phyloP scores from a whole-genome alignment of 2,329 filamentous ascomycete genomes.

The Cladosporium sp. region DNA sequence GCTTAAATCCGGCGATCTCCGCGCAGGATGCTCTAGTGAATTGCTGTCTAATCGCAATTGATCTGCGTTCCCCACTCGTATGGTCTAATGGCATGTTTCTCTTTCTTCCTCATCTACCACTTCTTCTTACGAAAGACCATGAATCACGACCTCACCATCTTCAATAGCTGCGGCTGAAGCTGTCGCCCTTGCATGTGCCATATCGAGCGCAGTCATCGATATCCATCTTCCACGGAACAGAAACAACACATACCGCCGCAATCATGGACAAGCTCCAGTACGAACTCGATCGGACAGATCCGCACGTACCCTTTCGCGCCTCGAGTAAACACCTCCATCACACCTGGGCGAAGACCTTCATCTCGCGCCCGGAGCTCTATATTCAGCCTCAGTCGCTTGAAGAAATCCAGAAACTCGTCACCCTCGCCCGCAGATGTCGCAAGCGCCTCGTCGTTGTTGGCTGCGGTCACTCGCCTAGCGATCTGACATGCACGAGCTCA shows the following conservation, averaged over 20 bases:
- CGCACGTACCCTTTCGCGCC: conserved; percentile 71
- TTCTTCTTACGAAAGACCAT: neutral
- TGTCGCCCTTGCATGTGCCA: conserved; percentile 14
- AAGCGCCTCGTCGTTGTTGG: conserved; percentile 80
- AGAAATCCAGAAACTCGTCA: conserved; percentile 81
- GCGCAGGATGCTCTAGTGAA: neutral
- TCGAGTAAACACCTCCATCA: conserved; percentile 69
- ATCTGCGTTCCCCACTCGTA: conserved; percentile 54
- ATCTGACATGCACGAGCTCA: conserved; percentile 85
- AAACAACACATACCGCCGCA: neutral
- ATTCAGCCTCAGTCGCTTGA: conserved; percentile 73
- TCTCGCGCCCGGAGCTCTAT: conserved; percentile 84
- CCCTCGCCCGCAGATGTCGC: conserved; percentile 73
- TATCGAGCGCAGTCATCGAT: conserved; percentile 6
- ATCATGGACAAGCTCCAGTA: conserved; percentile 36
- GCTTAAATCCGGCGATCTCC: conserved; percentile 5
- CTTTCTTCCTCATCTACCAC: conserved; percentile 18
- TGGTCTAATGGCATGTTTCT: neutral
- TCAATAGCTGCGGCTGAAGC: conserved; percentile 17
- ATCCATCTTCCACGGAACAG: neutral
- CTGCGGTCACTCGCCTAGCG: conserved; percentile 86
- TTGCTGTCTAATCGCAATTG: neutral
- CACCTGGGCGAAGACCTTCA: conserved; percentile 94
- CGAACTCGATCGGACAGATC: conserved; percentile 57
- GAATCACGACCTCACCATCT: neutral